Percentiles rank a stretch among this genome's conserved stretches.
Conservation (phyloP, 148 eudicot species). For the Arctostaphylos glauca region DNA sequence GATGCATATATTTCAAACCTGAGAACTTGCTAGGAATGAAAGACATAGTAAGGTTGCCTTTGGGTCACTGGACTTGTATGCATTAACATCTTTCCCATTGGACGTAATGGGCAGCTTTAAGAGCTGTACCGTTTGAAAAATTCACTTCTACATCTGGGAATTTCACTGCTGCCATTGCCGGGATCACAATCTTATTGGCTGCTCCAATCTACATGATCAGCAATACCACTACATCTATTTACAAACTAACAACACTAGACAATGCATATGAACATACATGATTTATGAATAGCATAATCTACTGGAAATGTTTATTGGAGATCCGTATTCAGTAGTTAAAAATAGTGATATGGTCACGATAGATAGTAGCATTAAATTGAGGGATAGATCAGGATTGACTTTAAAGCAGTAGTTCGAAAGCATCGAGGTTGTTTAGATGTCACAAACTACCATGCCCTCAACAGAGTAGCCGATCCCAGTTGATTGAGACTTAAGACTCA, state of each 20-base stretch:
- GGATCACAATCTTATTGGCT: conserved; percentile 71
- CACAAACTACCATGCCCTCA: background rate
- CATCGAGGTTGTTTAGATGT: no score
- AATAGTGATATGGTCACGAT: no score
- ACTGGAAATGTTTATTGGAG: background rate
- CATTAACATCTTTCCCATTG: conserved; percentile 36
- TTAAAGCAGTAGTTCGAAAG: no score
- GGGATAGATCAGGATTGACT: no score
- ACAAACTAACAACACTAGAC: background rate
- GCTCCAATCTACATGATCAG: conserved; percentile 51
- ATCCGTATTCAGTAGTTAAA: no score
- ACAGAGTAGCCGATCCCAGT: background rate
- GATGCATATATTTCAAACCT: conserved; percentile 38
- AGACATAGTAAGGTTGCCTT: conserved; percentile 77
- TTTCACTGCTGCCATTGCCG: conserved; percentile 75
- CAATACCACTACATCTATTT: conserved; percentile 21
- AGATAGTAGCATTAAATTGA: no score
- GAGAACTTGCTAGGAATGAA: conserved; percentile 84
- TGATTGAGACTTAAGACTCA: background rate
- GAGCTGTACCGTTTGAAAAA: conserved; percentile 51
- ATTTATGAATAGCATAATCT: background rate
- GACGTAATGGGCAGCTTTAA: conserved; percentile 63
- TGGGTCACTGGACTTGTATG: conserved; percentile 35
- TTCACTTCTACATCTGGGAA: conserved; percentile 72
- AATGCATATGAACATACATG: background rate